Evolutionary conservation across 805 yeast genomes (phyloP), one percentile per base, ranked within the genome.

Genomic region (Spathaspora hagerdaliae): DNA sequence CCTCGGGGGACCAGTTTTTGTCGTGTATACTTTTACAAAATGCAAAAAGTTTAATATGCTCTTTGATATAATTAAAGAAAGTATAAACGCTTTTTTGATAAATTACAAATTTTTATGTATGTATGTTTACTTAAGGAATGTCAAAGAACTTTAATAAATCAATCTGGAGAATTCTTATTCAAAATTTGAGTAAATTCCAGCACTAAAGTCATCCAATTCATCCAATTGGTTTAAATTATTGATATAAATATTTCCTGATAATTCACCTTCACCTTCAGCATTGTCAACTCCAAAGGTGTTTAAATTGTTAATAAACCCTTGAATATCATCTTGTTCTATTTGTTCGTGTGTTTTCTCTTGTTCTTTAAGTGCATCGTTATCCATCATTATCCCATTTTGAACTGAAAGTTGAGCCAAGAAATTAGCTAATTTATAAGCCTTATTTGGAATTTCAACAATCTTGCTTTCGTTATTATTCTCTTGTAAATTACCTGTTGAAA

Each of bases 111-210:
- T n/a, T n/a, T n/a, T n/a, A n/a, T n/a, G n/a, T n/a, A n/a, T n/a
- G n/a, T n/a, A n/a, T n/a, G n/a, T n/a, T n/a, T n/a, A n/a, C n/a
- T n/a, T n/a, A n/a, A n/a, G n/a, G n/a, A n/a, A n/a, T n/a, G n/a
- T n/a, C n/a, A n/a, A n/a, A n/a, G n/a, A n/a, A n/a, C n/a, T n/a
- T n/a, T n/a, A 19, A 19, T 19, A 19, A 19, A 19, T 19, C 24
- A 19, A 19, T 19, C 24, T 19, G 24, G 24, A 19, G 24, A 19
- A 19, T 3, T 19, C 36, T 50, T 58, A 69, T 44, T 71, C 75
- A 51, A 86, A 87, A 57, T 89, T 89, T 14, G 96, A 85, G 63
- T 91, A 91, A 7, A 91, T 91, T 53, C 89, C 77, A 5, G 97
- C 97, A 65, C 96, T 84, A 53, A 91, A 75, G 49, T 89, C 96